A percentile compares a stretch with the other conserved stretches of the same genome.
These are phyloP conservation scores for Globisporangium emineosum DNA, from an alignment of 352 stramenopile genomes.

Conservation along the genomic window DNA sequence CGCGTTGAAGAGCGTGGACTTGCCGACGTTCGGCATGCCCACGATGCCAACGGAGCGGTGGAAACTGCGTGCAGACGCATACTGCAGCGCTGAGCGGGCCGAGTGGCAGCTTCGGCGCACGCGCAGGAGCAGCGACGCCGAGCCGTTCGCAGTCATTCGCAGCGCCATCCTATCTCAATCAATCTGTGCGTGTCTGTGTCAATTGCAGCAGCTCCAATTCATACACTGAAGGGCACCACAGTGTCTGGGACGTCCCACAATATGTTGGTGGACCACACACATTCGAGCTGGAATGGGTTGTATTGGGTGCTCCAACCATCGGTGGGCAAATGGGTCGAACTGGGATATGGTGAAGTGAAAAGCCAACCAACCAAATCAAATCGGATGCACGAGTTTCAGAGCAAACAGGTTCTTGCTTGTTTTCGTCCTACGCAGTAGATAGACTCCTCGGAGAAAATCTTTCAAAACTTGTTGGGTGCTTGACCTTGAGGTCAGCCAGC, in stretches of 20 bases:
- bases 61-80: slow-evolving; percentile 34
- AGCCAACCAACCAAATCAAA: no score
- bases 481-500: no score
- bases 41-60: slow-evolving; percentile 86
- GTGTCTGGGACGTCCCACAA: no score
- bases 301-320: no score
- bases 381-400: no score
- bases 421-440: no score
- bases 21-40: slow-evolving; percentile 88
- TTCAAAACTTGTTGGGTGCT: not conserved
- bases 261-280: no score
- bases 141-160: slow-evolving; percentile 1
- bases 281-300: no score
- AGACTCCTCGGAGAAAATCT: not conserved
- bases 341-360: no score
- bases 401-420: no score
- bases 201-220: not conserved
- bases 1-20: slow-evolving; percentile 88
- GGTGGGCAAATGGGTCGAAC: no score
- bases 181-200: slow-evolving; percentile 1
- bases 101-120: slow-evolving; percentile 6
- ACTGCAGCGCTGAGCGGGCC: not conserved
- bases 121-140: slow-evolving; percentile 19
- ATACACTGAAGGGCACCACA: not conserved
- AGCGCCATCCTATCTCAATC: not conserved